Evolutionary conservation across 805 yeast genomes (phyloP).

Genomic region (Hermanozyma aechmeae): DNA sequence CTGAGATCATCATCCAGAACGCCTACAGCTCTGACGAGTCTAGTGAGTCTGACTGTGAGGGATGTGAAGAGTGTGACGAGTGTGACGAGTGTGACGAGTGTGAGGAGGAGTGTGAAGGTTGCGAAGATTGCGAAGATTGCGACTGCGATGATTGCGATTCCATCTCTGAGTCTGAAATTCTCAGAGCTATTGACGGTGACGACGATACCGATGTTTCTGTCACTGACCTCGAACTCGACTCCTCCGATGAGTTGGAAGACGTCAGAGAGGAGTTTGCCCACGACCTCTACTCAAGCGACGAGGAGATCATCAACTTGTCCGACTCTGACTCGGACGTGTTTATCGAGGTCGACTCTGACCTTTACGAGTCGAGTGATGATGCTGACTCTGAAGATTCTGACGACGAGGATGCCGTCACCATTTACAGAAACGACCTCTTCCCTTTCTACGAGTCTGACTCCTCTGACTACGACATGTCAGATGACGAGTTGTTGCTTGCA

Average conservation of each 20-base stretch:
- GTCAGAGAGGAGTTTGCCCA: slow-evolving; percentile 28
- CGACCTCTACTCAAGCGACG: slow-evolving; percentile 19
- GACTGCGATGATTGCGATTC: not conserved
- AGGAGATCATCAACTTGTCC: slow-evolving; percentile 10
- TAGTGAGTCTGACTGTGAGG: slow-evolving; percentile 8
- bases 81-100: slow-evolving; percentile 4
- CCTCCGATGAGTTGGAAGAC: slow-evolving; percentile 16
- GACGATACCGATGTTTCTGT: slow-evolving; percentile 3
- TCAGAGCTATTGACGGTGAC: slow-evolving; percentile 1
- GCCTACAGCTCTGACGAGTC: slow-evolving; percentile 7
- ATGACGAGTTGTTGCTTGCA: slow-evolving; percentile 8
- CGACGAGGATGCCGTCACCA: slow-evolving; percentile 33
- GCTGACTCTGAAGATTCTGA: slow-evolving; percentile 16
- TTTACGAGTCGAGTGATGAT: slow-evolving; percentile 13
- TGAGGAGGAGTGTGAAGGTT: slow-evolving; percentile 17
- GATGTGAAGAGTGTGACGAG: slow-evolving; percentile 19
- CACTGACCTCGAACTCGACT: slow-evolving; percentile 2
- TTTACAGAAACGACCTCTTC: slow-evolving; percentile 32
- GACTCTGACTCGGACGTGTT: slow-evolving; percentile 11
- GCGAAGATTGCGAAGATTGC: slow-evolving; percentile 21
- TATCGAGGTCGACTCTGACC: slow-evolving; percentile 24
- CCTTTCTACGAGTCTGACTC: slow-evolving; percentile 15
- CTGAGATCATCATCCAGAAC: no score
- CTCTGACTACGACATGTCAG: slow-evolving; percentile 22
- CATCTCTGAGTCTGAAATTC: no score